These are phyloP conservation scores for Arbutus unedo DNA, from an alignment of 148 eudicot species.

Conservation along the genomic window DNA sequence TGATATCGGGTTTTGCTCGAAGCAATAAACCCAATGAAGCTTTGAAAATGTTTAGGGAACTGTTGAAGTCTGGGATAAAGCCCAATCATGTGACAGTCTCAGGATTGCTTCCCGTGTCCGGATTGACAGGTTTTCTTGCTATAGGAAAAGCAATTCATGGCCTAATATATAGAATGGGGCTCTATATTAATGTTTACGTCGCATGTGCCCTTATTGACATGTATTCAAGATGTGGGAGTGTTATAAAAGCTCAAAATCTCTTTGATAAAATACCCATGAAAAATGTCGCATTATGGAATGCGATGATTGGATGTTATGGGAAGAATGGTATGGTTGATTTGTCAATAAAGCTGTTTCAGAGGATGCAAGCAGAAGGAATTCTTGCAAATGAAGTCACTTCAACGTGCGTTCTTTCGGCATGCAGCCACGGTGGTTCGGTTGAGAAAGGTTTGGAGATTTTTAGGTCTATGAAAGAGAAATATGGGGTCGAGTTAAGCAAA, in stretches of 20 bases:
- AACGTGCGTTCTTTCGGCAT: slow-evolving; percentile 54
- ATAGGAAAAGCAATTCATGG: slow-evolving; percentile 59
- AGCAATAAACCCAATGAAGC: slow-evolving; percentile 40
- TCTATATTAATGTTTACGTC: slow-evolving; percentile 44
- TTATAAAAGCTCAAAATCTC: slow-evolving; percentile 38
- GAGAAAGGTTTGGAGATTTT: slow-evolving; percentile 58
- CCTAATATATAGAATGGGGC: slow-evolving; percentile 38
- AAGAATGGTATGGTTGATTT: slow-evolving; percentile 47
- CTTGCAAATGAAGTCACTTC: slow-evolving; percentile 52
- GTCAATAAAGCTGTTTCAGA: slow-evolving; percentile 42
- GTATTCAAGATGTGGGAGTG: slow-evolving; percentile 67
- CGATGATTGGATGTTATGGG: slow-evolving; percentile 64
- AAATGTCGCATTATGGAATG: slow-evolving; percentile 55
- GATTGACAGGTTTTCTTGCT: slow-evolving; percentile 31
- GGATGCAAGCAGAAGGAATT: slow-evolving; percentile 44
- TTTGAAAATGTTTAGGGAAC: slow-evolving; percentile 38
- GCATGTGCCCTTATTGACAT: slow-evolving; percentile 60
- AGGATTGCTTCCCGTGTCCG: slow-evolving; percentile 56
- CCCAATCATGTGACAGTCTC: slow-evolving; percentile 57
- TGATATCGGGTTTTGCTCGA: slow-evolving; percentile 62
- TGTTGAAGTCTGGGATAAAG: slow-evolving; percentile 47
- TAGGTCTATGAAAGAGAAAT: slow-evolving; percentile 41
- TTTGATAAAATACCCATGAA: slow-evolving; percentile 32
- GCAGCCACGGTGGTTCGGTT: slow-evolving; percentile 61
- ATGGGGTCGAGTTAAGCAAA: slow-evolving; percentile 34